Evolutionary conservation across 805 yeast species (phyloP), one percentile per base, ranked within the genome.

Genomic region (Metschnikowia matae): DNA sequence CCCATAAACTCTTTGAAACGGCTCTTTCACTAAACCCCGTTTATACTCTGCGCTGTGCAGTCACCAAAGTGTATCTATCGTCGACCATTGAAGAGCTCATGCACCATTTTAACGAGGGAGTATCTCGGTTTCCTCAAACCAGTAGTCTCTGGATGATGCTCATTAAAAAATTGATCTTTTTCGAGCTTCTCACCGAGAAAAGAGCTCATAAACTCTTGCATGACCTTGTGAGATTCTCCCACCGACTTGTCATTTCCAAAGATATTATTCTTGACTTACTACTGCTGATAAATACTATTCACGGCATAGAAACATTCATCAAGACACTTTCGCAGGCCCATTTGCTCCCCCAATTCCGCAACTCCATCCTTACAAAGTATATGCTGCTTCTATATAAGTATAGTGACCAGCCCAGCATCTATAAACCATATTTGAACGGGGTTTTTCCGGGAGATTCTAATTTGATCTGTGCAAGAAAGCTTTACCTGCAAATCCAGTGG

Each of bases 141-240:
- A 58, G 74, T 3, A 52, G 57, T 2, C 23, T 69, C 5, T 74
- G 78, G 78, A 55, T 69, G 7, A 59, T 63, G 6, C 68, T 74
- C 43, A 59, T 69, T 23, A 60, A 63, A 38, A 71, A 67, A 48
- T 59, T 74, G 10, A 44, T 57, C 14, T 64, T 60, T 46, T 65
- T 72, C 49, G 70, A 63, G 10, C 61, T 74, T 5, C 59, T 74
- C 29, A 65, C 62, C n/a, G 60, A 59, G 15, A 44, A 34, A 6
- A 52, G 77, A 29, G 54, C 72, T 6, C 56, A 58, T 13, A 61
- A 62, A 21, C 55, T 71, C 21, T 48, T 70, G 1, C 39, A 36
- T 1, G 67, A 68, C 47, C 52, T 73, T 14, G 54, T 63, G 13
- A 51, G 55, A 5, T 54, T 61, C 23, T 59, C 57, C 23, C 55